Base-by-base conservation (phyloP, 2,329 filamentous ascomycete genomes). In the Scolecobasidium constrictum region DNA sequence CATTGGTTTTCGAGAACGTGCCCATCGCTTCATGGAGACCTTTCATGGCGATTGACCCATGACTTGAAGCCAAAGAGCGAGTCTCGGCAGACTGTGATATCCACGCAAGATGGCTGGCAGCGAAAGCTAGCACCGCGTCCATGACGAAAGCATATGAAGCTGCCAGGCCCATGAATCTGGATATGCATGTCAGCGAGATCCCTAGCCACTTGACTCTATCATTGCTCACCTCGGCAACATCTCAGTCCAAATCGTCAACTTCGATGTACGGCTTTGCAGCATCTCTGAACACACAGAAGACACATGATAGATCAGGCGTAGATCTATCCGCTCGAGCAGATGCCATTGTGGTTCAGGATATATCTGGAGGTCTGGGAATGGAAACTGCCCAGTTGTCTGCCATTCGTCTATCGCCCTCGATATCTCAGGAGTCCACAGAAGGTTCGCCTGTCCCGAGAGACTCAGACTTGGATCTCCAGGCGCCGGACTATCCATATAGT, bases 101-200 rank as follows among this genome's bases (percentile, higher is more conserved):
- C 73, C 85, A 94, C 37, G 87, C 84, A 49, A 98, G 76, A 63
- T 96, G 88, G 56, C 86, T 90, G 42, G 92, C 90, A n/a, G 92
- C 94, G 55, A 96, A 84, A 4, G 87, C 86, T 42, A 96, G 73
- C 52, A 96, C 73, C 12, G 90, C 81, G 62, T 93, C 84, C 87
- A 96, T 94, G 52, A 95, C 88, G 64, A 92, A 96, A 42, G 79
- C 73, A 58, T 88, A 81, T 15, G 79, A 80, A 39, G 86, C 75
- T 44, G 86, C 86, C 55, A 94, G 83, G 52, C 81, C 79, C 49
- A 98, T 73, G 54, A 92, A 86, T 39, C 83, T 88, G 56, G 21
- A n/a, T 42, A 9, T 7, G 17, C 21, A 18, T 9, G 26, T 31
- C 9, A 31, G 26, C 26, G n/a, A 31, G 22, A 42, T 43, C n/a